phyloP scores from a whole-genome alignment of 202 grass and related monocot species.

The Schoenoplectus tabernaemontani region DNA sequence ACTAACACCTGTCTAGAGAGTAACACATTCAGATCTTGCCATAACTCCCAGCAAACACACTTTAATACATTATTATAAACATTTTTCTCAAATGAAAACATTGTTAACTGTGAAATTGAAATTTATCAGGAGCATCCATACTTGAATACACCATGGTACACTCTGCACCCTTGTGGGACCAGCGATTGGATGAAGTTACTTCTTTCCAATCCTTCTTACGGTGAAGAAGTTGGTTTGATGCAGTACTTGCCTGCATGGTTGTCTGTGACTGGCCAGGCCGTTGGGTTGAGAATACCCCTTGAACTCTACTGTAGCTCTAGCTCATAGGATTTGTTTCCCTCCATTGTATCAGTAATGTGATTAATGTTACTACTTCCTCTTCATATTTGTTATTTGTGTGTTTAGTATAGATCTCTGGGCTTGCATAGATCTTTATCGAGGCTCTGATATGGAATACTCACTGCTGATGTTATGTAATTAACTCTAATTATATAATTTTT shows the following conservation, averaged over 20 bases:
- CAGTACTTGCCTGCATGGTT: constrained; percentile 72
- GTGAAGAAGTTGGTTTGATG: not conserved
- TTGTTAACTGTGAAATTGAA: constrained; percentile 1
- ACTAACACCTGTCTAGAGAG: not conserved
- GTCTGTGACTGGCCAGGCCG: constrained; percentile 64
- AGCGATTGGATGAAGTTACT: constrained; percentile 83
- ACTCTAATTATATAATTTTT: not conserved
- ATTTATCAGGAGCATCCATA: constrained; percentile 83
- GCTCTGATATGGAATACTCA: not conserved
- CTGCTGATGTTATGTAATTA: not conserved
- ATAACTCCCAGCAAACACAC: not conserved
- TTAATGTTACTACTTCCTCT: not conserved
- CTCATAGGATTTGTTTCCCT: constrained; percentile 21
- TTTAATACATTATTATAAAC: not conserved
- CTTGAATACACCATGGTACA: constrained; percentile 70
- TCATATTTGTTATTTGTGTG: not conserved
- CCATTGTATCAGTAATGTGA: not conserved
- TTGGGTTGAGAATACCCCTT: constrained; percentile 66
- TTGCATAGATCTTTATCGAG: not conserved
- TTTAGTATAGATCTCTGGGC: not conserved
- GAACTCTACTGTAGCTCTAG: constrained; percentile 37
- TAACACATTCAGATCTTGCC: not conserved
- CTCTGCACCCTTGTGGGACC: constrained; percentile 85
- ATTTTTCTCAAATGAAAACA: not conserved
- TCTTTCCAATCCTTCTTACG: constrained; percentile 22